phyloP scores from a whole-genome alignment of 768 basidiomycete genomes.

The Rhodosporidiobolus odoratus region DNA sequence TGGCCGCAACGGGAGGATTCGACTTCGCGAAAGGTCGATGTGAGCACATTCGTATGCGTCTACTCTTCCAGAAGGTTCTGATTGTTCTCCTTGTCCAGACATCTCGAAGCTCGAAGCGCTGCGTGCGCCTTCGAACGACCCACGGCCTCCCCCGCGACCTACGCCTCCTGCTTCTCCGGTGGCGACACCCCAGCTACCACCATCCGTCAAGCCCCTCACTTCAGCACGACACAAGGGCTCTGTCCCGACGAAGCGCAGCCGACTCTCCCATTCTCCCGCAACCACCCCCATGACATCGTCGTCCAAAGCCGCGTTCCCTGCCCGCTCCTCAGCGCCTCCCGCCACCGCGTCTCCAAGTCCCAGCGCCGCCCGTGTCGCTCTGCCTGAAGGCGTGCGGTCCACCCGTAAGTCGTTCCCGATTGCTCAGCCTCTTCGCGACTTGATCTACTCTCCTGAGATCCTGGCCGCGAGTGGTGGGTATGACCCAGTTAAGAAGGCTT shows the following conservation, averaged over 20 bases:
- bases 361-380: not conserved
- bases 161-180: slow-evolving; percentile 2
- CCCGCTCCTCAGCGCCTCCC: not conserved
- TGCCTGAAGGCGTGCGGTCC: slow-evolving; percentile 9
- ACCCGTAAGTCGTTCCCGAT: slow-evolving; percentile 24
- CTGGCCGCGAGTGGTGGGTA: slow-evolving; percentile 15
- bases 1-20: slow-evolving; percentile 19
- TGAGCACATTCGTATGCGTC: not conserved
- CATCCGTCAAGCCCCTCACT: not conserved
- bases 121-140: slow-evolving; percentile 12
- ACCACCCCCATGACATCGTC: too few relatives aligned
- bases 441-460: slow-evolving; percentile 17
- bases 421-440: not conserved
- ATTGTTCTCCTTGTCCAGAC: not conserved
- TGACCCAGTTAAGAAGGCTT: not conserved
- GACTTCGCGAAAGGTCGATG: slow-evolving; percentile 26
- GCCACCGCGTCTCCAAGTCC: not conserved
- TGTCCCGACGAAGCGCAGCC: not conserved
- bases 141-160: slow-evolving; percentile 10
- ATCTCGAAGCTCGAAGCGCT: slow-evolving; percentile 23
- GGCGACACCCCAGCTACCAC: not conserved
- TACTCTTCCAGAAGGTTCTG: too few relatives aligned
- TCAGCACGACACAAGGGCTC: not conserved
- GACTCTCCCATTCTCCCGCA: not conserved
- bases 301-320: not conserved